phyloP scores from a whole-genome alignment of 2,329 filamentous ascomycete genomes.

The Colletotrichum gigasporum region DNA sequence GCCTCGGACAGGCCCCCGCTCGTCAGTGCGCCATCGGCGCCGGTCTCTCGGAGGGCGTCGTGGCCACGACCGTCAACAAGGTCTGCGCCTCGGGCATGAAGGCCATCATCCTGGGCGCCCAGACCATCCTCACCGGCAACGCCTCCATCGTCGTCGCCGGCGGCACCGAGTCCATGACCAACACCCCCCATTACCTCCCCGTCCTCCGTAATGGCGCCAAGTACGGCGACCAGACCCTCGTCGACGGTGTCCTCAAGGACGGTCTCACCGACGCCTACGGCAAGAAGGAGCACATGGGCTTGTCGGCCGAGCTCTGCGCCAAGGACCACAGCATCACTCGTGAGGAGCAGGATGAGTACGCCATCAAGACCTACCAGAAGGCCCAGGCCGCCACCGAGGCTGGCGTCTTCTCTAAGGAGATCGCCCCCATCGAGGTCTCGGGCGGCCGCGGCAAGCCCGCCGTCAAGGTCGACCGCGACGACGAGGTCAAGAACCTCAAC shows the following conservation, averaged over 20 bases:
- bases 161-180: conserved; percentile 98
- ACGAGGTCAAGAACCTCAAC: conserved; percentile 96
- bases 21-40: conserved; percentile 92
- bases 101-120: conserved; percentile 91
- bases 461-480: conserved; percentile 83
- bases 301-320: conserved; percentile 92
- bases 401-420: conserved; percentile 86
- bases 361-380: conserved; percentile 93
- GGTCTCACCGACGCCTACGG: conserved; percentile 92
- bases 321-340: conserved; percentile 82
- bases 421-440: conserved; percentile 86
- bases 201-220: conserved; percentile 88
- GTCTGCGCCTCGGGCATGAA: conserved; percentile 97
- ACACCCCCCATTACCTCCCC: conserved; percentile 94
- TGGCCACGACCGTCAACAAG: conserved; percentile 97
- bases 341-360: conserved; percentile 93
- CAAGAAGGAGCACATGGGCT: conserved; percentile 96
- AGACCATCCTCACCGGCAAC: conserved; percentile 97
- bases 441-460: conserved; percentile 91
- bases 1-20: conserved; percentile 94
- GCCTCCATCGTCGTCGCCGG: conserved; percentile 93
- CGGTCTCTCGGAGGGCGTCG: conserved; percentile 80
- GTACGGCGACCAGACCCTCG: conserved; percentile 88
- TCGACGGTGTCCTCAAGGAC: conserved; percentile 94
- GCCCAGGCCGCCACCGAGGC: conserved; percentile 86